These are phyloP conservation scores for Populus alba DNA, from an alignment of 345 rosid genomes.

Conservation along the genomic window DNA sequence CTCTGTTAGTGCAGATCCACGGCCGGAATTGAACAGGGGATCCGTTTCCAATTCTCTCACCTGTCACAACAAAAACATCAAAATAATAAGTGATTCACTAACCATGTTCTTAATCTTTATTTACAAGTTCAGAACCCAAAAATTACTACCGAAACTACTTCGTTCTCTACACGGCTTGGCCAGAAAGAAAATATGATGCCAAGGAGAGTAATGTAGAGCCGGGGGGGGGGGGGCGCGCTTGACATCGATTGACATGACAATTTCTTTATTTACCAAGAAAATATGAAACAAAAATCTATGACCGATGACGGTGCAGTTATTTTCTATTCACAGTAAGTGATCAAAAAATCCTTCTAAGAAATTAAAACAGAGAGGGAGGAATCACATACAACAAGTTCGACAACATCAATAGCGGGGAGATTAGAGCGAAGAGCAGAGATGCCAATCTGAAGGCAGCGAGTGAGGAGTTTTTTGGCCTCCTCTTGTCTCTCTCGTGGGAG, in stretches of 20 bases:
- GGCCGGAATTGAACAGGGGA: conserved; percentile 94
- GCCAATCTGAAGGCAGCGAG: conserved; percentile 86
- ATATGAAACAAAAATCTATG: not conserved
- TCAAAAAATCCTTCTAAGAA: not conserved
- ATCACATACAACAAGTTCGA: conserved; percentile 73
- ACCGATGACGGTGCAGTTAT: not conserved
- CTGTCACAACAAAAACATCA: conserved; percentile 23
- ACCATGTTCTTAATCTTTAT: not conserved
- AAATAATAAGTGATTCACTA: not conserved
- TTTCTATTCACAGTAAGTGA: no score
- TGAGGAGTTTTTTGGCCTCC: conserved; percentile 75
- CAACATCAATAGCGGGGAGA: conserved; percentile 81
- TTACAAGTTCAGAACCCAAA: not conserved
- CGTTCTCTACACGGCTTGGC: not conserved
- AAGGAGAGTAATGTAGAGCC: not conserved
- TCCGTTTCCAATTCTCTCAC: conserved; percentile 83
- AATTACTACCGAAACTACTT: not conserved
- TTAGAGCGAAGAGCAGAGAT: conserved; percentile 76
- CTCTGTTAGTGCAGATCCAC: conserved; percentile 88
- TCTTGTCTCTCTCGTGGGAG: conserved; percentile 79
- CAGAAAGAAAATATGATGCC: not conserved
- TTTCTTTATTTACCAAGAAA: not conserved
- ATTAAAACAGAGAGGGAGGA: not conserved
- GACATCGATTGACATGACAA: no score
- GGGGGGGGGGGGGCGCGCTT: no score